Conservation (phyloP, 768 basidiomycete species). For the Russula sp. region DNA sequence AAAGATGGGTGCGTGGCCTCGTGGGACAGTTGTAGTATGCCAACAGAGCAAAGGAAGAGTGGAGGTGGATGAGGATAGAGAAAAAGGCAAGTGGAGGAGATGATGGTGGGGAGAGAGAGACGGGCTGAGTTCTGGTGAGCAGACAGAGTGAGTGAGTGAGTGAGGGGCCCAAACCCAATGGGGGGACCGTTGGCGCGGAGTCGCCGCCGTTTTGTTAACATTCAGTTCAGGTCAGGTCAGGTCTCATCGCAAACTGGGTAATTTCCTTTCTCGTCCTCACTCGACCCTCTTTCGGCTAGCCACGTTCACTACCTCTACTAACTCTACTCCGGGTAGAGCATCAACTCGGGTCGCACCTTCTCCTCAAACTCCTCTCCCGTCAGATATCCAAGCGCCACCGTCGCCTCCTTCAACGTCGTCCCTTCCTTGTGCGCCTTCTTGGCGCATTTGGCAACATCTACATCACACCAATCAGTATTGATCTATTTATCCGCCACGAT, state of each 20-base stretch:
- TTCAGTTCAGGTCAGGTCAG: slow-evolving; percentile 8
- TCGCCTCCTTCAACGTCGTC: slow-evolving; percentile 91
- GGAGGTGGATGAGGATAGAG: background rate
- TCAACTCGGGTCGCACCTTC: slow-evolving; percentile 88
- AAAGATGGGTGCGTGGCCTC: background rate
- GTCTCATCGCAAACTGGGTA: slow-evolving; percentile 15
- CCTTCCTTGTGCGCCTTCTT: slow-evolving; percentile 99
- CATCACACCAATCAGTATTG: slow-evolving; percentile 15
- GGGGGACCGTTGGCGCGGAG: slow-evolving; percentile 16
- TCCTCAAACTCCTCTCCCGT: slow-evolving; percentile 89
- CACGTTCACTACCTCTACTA: background rate
- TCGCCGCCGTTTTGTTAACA: slow-evolving; percentile 19
- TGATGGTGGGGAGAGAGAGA: background rate
- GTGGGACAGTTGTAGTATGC: slow-evolving; percentile 14
- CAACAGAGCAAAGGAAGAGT: background rate
- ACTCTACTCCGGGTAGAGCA: slow-evolving; percentile 64
- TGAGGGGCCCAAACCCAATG: slow-evolving; percentile 5
- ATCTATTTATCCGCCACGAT: background rate
- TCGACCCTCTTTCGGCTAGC: slow-evolving; percentile 4
- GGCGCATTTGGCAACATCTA: slow-evolving; percentile 96
- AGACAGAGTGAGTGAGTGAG: background rate
- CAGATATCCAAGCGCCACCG: slow-evolving; percentile 78
- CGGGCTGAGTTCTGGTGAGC: background rate
- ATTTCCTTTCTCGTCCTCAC: slow-evolving; percentile 18
- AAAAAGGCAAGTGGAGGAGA: background rate